Base-by-base conservation (phyloP, 805 yeast genomes). In the Kluyveromyces dobzhanskii region DNA sequence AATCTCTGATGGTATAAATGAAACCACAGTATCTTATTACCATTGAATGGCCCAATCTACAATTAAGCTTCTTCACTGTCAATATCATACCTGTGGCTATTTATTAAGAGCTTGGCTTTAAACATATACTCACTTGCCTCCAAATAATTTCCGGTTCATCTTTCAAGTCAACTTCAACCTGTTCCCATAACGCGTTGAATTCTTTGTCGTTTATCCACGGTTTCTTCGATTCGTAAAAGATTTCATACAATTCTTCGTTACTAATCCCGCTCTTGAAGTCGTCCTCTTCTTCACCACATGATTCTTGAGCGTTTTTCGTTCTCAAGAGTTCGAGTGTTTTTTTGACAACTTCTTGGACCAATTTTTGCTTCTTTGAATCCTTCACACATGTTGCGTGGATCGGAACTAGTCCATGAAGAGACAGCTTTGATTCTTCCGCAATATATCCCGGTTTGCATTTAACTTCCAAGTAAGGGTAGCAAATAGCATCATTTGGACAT, bases 401-500 rank as follows among this genome's bases (percentile, higher is more conserved):
- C 9, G 92, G 85, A 17, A 84, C 61, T 12, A 75, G 41, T 4
- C 84, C 80, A 42, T 70, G 66, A 24, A 76, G 54, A 34, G 48
- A 46, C 34, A 40, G 48, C 6, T 30, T 32, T 11, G 56, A 45
- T 23, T 45, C 40, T 29, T 74, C 62, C 45, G 73, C 67, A 12
- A 80, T 79, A 38, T 70, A 65, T 41, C 80, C 94, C 32, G 77
- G 78, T 48, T 75, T 78, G 60, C 98, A 90, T 41, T 71, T 76
- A 7, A 84, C 52, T 37, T 70, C 65, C 49, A 82, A 65, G 32
- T 69, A 56, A 17, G 76, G 74, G 46, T 70, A 76, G 61, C 97
- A 90, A 28, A 74, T 66, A 0, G 88, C 92, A 61, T 88, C 79
- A 3, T 69, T 72, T 2, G 97, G 97, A 55, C 97, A 90, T 18